A percentile compares a stretch with the other conserved stretches of the same genome.
phyloP scores from a whole-genome alignment of 192 early-diverging fungal genomes.

The Dispira parvispora region DNA sequence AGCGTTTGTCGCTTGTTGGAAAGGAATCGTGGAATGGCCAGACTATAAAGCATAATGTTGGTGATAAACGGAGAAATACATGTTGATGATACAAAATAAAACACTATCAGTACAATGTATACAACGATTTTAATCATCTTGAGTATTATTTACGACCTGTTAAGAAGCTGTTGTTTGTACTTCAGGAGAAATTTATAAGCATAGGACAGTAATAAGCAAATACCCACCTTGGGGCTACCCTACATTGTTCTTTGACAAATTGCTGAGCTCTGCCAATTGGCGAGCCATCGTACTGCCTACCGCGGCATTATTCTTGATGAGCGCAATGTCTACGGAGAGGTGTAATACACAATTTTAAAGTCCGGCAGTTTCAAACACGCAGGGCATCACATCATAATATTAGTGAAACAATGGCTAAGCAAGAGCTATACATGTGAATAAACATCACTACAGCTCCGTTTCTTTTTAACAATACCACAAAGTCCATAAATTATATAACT shows the following conservation, averaged over 20 bases:
- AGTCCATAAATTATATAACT: constrained; percentile 11
- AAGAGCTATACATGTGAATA: neutral
- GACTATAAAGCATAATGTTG: too few species aligned
- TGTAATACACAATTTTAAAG: neutral
- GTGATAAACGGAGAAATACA: too few species aligned
- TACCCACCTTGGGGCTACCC: neutral
- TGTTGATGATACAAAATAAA: too few species aligned
- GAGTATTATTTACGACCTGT: neutral
- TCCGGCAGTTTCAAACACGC: neutral
- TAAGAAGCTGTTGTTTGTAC: neutral
- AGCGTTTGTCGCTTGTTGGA: too few species aligned
- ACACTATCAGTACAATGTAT: neutral
- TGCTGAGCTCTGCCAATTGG: constrained; percentile 19
- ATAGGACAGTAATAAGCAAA: too few species aligned
- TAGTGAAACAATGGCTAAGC: constrained; percentile 2
- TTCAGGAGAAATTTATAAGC: neutral
- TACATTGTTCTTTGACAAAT: neutral
- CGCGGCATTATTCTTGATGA: constrained; percentile 82
- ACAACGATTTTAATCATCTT: neutral
- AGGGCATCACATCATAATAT: neutral
- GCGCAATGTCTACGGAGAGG: constrained; percentile 49
- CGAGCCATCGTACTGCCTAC: constrained; percentile 68
- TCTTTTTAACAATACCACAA: too few species aligned
- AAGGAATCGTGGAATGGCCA: too few species aligned
- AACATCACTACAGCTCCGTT: too few species aligned